Percentiles rank a stretch among this genome's conserved stretches.
Conservation (phyloP, 1,284 basidiomycete species). For the Ceratobasidium sp. region DNA sequence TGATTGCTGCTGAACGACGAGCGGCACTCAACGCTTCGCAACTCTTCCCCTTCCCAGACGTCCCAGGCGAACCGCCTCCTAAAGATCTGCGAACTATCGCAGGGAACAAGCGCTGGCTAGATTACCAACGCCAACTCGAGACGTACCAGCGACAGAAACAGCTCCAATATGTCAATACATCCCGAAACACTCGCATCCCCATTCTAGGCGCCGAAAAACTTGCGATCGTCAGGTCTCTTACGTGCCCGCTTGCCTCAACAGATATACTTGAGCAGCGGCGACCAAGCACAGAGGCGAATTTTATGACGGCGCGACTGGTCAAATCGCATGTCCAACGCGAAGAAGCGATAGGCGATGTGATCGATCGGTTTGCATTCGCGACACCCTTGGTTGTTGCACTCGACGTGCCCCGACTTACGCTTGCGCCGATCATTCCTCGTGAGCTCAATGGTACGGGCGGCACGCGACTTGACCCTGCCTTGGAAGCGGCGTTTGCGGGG, state of each 20-base stretch:
- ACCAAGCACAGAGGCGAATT: conserved; percentile 53
- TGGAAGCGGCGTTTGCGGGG: conserved; percentile 32
- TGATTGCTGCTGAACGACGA: conserved; percentile 65
- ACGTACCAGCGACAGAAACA: conserved; percentile 74
- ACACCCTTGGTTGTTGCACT: conserved; percentile 83
- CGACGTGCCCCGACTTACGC: conserved; percentile 71
- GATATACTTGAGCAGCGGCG: conserved; percentile 57
- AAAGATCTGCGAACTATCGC: conserved; percentile 79
- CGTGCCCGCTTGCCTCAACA: conserved; percentile 67
- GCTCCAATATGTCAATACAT: conserved; percentile 76
- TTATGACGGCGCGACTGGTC: conserved; percentile 61
- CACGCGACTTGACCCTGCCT: background rate
- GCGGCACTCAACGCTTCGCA: conserved; percentile 74
- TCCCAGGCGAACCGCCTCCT: conserved; percentile 68
- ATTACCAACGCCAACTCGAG: conserved; percentile 65
- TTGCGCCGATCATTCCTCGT: conserved; percentile 49
- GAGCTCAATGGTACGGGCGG: background rate
- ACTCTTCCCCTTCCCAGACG: conserved; percentile 69
- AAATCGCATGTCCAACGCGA: conserved; percentile 73
- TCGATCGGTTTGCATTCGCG: conserved; percentile 84
- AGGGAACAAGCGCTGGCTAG: conserved; percentile 73
- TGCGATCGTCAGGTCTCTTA: conserved; percentile 57
- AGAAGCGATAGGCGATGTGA: conserved; percentile 62
- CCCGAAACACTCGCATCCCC: conserved; percentile 73
- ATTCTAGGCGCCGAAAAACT: conserved; percentile 75